Evolutionary conservation across 2,329 filamentous ascomycete species (phyloP).

Genomic region (Purpureocillium takamizusanense): DNA sequence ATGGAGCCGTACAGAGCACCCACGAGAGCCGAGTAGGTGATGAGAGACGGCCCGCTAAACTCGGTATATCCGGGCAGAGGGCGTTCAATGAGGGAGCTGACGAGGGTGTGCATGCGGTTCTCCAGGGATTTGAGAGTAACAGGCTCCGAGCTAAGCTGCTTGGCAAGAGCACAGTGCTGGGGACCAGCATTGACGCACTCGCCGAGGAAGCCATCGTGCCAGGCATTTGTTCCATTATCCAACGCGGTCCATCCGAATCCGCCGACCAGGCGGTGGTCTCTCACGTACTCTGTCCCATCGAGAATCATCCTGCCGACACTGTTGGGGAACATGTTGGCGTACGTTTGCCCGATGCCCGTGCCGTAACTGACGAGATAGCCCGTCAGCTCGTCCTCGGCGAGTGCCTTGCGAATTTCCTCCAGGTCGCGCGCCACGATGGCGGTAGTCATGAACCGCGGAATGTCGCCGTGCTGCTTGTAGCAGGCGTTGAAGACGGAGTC

Average conservation of each 20-base stretch:
- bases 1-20: constrained; percentile 28
- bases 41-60: constrained; percentile 29
- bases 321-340: constrained; percentile 39
- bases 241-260: constrained; percentile 38
- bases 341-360: constrained; percentile 42
- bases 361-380: constrained; percentile 43
- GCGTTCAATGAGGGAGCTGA: constrained; percentile 26
- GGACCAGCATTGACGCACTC: constrained; percentile 40
- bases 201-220: constrained; percentile 39
- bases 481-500: constrained; percentile 35
- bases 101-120: constrained; percentile 26
- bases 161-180: constrained; percentile 34
- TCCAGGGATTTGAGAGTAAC: constrained; percentile 27
- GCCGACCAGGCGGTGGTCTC: constrained; percentile 33
- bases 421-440: constrained; percentile 38
- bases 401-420: constrained; percentile 35
- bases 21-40: constrained; percentile 36
- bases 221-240: constrained; percentile 39
- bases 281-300: constrained; percentile 38
- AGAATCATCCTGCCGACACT: constrained; percentile 38
- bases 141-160: constrained; percentile 13
- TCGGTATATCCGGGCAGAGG: constrained; percentile 29
- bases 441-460: constrained; percentile 36
- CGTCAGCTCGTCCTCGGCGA: constrained; percentile 36
- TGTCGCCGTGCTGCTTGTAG: constrained; percentile 31